These are phyloP conservation scores for Biancaea sappan DNA, from an alignment of 306 rosid species.

Conservation along the genomic window DNA sequence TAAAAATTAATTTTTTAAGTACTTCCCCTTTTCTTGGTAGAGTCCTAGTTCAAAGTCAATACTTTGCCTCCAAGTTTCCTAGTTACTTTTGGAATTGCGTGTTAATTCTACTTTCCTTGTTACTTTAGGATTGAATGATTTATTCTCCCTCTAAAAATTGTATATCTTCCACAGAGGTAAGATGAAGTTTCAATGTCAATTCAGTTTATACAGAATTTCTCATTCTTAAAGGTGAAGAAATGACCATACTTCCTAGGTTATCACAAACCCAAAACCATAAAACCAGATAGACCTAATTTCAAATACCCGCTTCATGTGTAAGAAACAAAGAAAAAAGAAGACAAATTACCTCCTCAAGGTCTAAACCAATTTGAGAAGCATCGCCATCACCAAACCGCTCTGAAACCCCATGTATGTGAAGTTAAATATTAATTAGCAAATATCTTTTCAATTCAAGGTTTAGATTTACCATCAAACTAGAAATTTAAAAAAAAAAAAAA, in stretches of 20 bases:
- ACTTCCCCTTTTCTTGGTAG: background rate
- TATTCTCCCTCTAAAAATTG: background rate
- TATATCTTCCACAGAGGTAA: background rate
- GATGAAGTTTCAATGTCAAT: background rate
- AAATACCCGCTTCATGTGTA: constrained; percentile 10
- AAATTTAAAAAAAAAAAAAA: constrained; percentile 7
- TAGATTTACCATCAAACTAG: constrained; percentile 17
- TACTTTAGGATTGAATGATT: background rate
- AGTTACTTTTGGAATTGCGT: background rate
- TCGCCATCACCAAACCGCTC: constrained; percentile 99
- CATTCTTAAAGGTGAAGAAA: background rate
- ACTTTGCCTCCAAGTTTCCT: background rate
- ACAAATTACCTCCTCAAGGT: constrained; percentile 88
- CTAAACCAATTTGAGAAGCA: constrained; percentile 96
- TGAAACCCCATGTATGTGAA: constrained; percentile 37
- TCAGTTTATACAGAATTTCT: background rate
- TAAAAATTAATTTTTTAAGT: too few relatives aligned
- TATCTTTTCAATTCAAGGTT: constrained; percentile 3
- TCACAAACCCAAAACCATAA: constrained; percentile 1
- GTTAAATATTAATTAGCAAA: constrained; percentile 33
- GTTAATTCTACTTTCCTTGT: background rate
- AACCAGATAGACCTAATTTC: constrained; percentile 10
- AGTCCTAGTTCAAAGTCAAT: background rate
- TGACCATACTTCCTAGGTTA: constrained; percentile 22
- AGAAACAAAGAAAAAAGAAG: constrained; percentile 12